Conservation (phyloP, 1,139 yeast genomes). For the Geotrichum australiense region DNA sequence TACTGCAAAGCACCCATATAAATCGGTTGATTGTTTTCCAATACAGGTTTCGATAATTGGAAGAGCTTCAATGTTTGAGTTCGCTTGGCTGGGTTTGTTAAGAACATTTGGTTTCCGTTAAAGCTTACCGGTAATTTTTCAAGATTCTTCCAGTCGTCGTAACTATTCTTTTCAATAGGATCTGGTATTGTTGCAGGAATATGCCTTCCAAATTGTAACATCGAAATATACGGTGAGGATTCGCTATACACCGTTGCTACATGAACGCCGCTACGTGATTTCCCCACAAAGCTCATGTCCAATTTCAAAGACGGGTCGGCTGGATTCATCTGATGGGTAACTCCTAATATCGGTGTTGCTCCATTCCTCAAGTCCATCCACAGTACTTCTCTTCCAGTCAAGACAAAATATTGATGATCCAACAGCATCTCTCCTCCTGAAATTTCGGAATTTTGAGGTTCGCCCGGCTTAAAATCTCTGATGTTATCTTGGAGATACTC, state of each 20-base stretch:
- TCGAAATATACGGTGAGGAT: slow-evolving; percentile 4
- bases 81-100: slow-evolving; percentile 9
- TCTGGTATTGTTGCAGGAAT: slow-evolving; percentile 3
- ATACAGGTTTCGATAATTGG: slow-evolving; percentile 6
- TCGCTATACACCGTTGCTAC: slow-evolving; percentile 15
- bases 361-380: slow-evolving; percentile 28
- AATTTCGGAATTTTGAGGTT: slow-evolving; percentile 7
- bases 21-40: not conserved
- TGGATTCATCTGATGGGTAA: slow-evolving; percentile 60
- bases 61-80: slow-evolving; percentile 13
- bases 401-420: slow-evolving; percentile 22
- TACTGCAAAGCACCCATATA: slow-evolving; percentile 12
- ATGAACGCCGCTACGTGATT: slow-evolving; percentile 16
- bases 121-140: slow-evolving; percentile 6
- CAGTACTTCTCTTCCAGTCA: slow-evolving; percentile 24
- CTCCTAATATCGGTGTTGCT: slow-evolving; percentile 45
- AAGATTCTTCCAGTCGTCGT: not conserved
- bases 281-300: slow-evolving; percentile 29
- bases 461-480: slow-evolving; percentile 15
- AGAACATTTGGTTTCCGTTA: slow-evolving; percentile 6
- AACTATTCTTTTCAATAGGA: not conserved
- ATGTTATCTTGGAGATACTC: slow-evolving; percentile 4
- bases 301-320: slow-evolving; percentile 51
- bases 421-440: slow-evolving; percentile 10
- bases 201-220: slow-evolving; percentile 14